Evolutionary conservation across 1,284 basidiomycete genomes (phyloP), one percentile per base, ranked within the genome.

Genomic region (Hypsizygus ulmarius): DNA sequence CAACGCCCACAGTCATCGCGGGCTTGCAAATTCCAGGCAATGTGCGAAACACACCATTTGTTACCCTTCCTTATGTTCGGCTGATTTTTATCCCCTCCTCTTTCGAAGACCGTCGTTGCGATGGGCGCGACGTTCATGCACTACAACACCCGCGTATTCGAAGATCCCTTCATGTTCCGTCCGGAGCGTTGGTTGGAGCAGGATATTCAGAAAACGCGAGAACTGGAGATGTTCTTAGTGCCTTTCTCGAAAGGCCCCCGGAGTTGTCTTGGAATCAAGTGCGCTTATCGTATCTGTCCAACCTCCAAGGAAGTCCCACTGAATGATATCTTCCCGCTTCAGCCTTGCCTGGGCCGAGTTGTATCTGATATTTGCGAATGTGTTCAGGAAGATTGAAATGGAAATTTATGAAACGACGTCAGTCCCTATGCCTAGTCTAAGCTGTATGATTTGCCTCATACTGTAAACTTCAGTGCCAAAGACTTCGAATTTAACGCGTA

Each of bases 371-470:
- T 60, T 71, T 28, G 68, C 59, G 3, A 61, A 64, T 42, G 36
- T 72, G 12, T 71, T 70, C 43, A 60, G 69, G 28, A 63, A 63
- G 28, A 54, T 70, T 42, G 61, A 70, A 29, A 54, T 73, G 52
- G 53, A 61, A 45, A 49, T 69, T 3, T 54, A 66, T 41, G 50
- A 60, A 15, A 59, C 60, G 5, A 59, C 39, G 64, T 64, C 34
- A 15, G 51, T 45, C 29, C 30, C 18, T 18, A 37, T 16, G 15
- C 4, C 21, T 25, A 3, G 7, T 25, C 7, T 7, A 25, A 25
- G 21, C 7, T 7, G 4, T 4, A 3, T 25, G 7, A 3, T 25
- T 25, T 25, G 21, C 21, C 7, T 25, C 3, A 4, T 7, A 4
- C 21, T 25, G 21, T 7, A 25, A 25, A 25, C 7, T 4, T 25